Base-by-base conservation (phyloP, 495 filamentous ascomycete genomes). In the Physcia stellaris region DNA sequence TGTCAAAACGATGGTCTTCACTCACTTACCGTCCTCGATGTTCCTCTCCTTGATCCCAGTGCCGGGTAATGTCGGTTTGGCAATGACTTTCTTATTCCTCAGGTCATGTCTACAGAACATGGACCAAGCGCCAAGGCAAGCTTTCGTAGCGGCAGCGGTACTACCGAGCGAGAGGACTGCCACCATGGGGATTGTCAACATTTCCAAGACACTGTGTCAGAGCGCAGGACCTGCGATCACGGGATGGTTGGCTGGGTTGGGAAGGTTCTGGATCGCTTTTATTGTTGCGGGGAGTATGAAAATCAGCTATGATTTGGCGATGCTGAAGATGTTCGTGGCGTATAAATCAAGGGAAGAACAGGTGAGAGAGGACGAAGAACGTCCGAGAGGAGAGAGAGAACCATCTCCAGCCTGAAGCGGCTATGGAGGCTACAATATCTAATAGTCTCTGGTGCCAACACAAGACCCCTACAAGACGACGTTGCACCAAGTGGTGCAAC, bases 1-100 rank as follows among this genome's bases (percentile, higher is more conserved):
- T 23, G 69, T 93, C 49, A 80, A 79, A 53, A 85, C 83, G 6
- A 93, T 93, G 83, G 81, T 88, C 21, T 85, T 84, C 48, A 86
- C 83, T 2, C 83, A 90, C 49, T 67, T 83, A 6, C 84, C 84
- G 1, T 84, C 80, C 1, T 70, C 82, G 6, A 60, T 86, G 32
- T 77, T 79, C 40, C 71, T 90, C 1, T 60, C 75, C 9, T 49
- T 87, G 20, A 78, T 92, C 37, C 74, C 80, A 0, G 46, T 81
- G 12, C 73, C 79, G 1, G 52, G 54, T 21, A 59, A 55, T 19
- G 58, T 78, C 11, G 64, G 62, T 19, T 41, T 81, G 16, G 62
- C 76, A 2, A 63, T 79, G 31, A 66, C 62, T 2, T 72, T 87
- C 30, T 61, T 87, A 11, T 58, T 85, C 21, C 59, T 88, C n/a